Percentiles rank a stretch among this genome's conserved stretches.
Conservation (phyloP, 2,329 filamentous ascomycete genomes). For the Fusarium secorum region DNA sequence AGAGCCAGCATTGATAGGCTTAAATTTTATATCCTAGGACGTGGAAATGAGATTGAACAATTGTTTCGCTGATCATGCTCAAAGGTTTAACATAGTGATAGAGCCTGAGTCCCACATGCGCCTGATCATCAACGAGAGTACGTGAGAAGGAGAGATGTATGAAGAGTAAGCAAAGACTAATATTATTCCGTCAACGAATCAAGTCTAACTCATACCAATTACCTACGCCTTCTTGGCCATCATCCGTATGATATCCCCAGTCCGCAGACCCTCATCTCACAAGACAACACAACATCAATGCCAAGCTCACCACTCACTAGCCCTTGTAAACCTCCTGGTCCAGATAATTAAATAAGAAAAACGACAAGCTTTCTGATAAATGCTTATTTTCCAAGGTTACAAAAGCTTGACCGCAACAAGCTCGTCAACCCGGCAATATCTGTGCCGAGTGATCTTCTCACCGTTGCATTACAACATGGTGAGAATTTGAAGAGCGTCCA, state of each 20-base stretch:
- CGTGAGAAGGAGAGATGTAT: not conserved
- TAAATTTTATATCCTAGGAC: not conserved
- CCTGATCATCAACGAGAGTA: not conserved
- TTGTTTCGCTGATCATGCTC: not conserved
- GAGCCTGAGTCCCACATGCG: not conserved
- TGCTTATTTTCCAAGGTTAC: conserved; percentile 1
- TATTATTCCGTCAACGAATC: not conserved
- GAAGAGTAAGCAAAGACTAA: not conserved
- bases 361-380: conserved; percentile 19
- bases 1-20: not conserved
- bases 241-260: not conserved
- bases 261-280: not conserved
- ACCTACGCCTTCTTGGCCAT: not conserved
- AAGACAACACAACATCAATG: not conserved
- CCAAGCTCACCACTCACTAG: conserved; percentile 3
- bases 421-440: conserved; percentile 1
- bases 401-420: conserved; percentile 29
- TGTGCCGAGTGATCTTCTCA: conserved; percentile 3
- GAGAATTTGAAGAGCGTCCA: not conserved
- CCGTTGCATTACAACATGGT: conserved; percentile 9
- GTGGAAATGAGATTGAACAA: not conserved
- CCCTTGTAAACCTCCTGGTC: not conserved
- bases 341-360: not conserved
- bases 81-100: not conserved
- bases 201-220: not conserved